Base-by-base conservation (phyloP, 805 yeast genomes). In the Danielia reshetovae region DNA sequence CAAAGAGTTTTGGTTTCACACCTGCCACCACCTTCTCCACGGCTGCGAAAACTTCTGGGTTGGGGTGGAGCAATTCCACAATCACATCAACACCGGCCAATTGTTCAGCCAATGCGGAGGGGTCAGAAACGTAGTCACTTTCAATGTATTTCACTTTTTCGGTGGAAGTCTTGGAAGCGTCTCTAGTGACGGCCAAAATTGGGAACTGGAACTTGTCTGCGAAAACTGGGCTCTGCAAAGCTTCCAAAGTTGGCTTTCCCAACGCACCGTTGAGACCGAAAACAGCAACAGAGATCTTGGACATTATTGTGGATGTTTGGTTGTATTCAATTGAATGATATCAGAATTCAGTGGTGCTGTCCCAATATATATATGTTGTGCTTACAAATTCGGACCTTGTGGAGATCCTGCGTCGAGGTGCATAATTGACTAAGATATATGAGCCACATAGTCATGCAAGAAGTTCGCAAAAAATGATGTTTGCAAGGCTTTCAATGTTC, bases 261-360 rank as follows among this genome's bases (percentile, higher is more conserved):
- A 79, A 55, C 42, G 54, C 41, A 17, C 86, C 85, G 40, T 67
- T 59, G 30, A 68, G 45, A 23, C 85, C 84, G 38, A 72, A 48
- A 34, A 79, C 51, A 24, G 81, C 83, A 36, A 79, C 51, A 21
- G 65, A 39, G 19, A 40, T 38, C 31, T 48, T 42, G 24, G 54
- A 39, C 54, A 49, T 50, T 40, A 18, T 26, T 7, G 18, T 18
- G 3, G 17, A 18, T n/a, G 23, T 19, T 19, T 19, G 23, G 15
- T 27, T 17, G 7, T 3, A 28, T n/a, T 18, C 13, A 16, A 28
- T 28, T 7, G 29, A 16, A 6, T 5, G 21, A 9, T n/a, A n/a
- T n/a, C n/a, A n/a, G n/a, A n/a, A n/a, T n/a, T n/a, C n/a, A n/a
- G n/a, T n/a, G n/a, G n/a, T n/a, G n/a, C n/a, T n/a, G n/a, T n/a